Evolutionary conservation across 345 rosid genomes (phyloP).

Genomic region (Punica granatum): DNA sequence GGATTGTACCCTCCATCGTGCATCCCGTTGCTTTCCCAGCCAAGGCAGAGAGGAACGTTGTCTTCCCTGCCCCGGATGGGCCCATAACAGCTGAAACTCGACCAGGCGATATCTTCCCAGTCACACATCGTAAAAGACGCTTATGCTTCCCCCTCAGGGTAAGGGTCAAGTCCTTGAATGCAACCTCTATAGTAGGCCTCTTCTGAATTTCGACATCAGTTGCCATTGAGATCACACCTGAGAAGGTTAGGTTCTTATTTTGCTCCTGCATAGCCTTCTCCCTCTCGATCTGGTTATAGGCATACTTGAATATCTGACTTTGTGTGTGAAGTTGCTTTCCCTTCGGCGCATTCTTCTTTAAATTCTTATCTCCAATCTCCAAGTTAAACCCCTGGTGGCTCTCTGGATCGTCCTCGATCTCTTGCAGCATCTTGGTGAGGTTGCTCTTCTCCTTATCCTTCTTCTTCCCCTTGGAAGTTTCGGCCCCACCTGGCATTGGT

Average conservation of each 20-base stretch:
- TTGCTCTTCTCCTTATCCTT: conserved; percentile 58
- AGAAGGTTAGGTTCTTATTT: conserved; percentile 77
- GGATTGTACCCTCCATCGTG: conserved; percentile 58
- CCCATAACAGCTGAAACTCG: conserved; percentile 98
- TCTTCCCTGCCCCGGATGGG: conserved; percentile 98
- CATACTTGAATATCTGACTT: conserved; percentile 94
- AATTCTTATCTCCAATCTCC: conserved; percentile 71
- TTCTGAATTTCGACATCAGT: conserved; percentile 58
- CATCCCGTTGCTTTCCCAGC: conserved; percentile 88
- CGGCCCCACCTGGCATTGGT: conserved; percentile 27
- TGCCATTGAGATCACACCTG: conserved; percentile 86
- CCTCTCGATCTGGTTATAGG: conserved; percentile 86
- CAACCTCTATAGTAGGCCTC: conserved; percentile 72
- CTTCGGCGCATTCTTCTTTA: conserved; percentile 61
- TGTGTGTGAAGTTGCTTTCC: conserved; percentile 81
- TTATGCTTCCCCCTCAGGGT: conserved; percentile 74
- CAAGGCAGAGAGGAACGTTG: conserved; percentile 91
- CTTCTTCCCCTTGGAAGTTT: conserved; percentile 30
- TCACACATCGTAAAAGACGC: conserved; percentile 77
- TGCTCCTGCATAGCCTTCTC: conserved; percentile 89
- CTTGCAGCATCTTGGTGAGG: conserved; percentile 76
- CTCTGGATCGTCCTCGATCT: conserved; percentile 69
- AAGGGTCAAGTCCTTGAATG: conserved; percentile 74
- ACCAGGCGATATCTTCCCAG: conserved; percentile 85
- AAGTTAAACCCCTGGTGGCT: conserved; percentile 61